phyloP scores from a whole-genome alignment of 2,329 filamentous ascomycete genomes.

The Sarocladiaceae sp. region DNA sequence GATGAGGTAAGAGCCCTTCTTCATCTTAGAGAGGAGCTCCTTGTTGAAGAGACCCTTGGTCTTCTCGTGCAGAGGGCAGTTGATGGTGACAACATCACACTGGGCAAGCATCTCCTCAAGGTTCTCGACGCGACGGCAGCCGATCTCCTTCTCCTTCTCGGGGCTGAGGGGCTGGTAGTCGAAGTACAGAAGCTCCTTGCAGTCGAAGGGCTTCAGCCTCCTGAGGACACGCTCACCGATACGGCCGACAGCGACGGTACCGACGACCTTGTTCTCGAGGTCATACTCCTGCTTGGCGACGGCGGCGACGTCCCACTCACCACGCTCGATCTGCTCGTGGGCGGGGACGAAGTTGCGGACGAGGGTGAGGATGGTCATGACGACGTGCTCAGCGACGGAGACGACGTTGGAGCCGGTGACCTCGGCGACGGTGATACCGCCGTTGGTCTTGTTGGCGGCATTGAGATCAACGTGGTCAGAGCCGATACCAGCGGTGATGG shows the following conservation, averaged over 20 bases:
- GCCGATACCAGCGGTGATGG: slow-evolving; percentile 94
- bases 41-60: slow-evolving; percentile 97
- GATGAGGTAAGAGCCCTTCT: slow-evolving; percentile 94
- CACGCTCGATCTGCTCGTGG: slow-evolving; percentile 84
- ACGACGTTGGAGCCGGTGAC: slow-evolving; percentile 98
- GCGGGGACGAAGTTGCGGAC: slow-evolving; percentile 98
- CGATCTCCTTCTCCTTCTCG: slow-evolving; percentile 92
- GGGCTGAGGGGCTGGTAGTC: slow-evolving; percentile 93
- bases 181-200: slow-evolving; percentile 99
- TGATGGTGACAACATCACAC: slow-evolving; percentile 98
- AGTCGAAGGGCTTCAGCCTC: slow-evolving; percentile 95
- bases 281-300: slow-evolving; percentile 99
- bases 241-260: slow-evolving; percentile 93
- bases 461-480: slow-evolving; percentile 98
- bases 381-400: slow-evolving; percentile 96
- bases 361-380: slow-evolving; percentile 97
- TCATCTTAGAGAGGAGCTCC: slow-evolving; percentile 98
- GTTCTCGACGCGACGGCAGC: slow-evolving; percentile 79
- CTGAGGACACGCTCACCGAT: slow-evolving; percentile 98
- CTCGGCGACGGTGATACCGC: slow-evolving; percentile 93
- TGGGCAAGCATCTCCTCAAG: slow-evolving; percentile 92
- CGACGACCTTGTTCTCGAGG: slow-evolving; percentile 94
- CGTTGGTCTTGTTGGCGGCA: slow-evolving; percentile 97
- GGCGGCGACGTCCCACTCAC: slow-evolving; percentile 93
- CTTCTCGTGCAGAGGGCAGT: slow-evolving; percentile 99